A percentile compares a stretch with the other conserved stretches of the same genome.
Evolutionary conservation across 2,329 filamentous ascomycete genomes (phyloP).

Genomic region (Fusarium verrucosum): DNA sequence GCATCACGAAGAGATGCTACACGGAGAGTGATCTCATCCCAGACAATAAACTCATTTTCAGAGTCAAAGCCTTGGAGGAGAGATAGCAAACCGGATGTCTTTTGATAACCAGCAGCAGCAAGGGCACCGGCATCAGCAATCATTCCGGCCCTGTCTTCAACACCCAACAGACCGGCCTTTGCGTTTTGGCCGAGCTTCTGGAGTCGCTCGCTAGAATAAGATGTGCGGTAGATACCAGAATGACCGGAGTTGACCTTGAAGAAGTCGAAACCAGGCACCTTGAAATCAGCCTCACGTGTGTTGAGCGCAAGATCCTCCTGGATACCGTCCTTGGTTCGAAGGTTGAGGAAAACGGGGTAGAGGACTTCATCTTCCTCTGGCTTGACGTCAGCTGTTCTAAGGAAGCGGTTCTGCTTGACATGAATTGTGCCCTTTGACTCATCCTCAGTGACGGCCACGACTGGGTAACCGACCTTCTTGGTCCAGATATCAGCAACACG

Average conservation of each 20-base stretch:
- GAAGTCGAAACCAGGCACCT: constrained; percentile 82
- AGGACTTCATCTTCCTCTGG: constrained; percentile 89
- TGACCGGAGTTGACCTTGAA: constrained; percentile 98
- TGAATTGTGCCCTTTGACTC: constrained; percentile 76
- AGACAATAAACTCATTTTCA: constrained; percentile 91
- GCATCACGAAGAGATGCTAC: constrained; percentile 81
- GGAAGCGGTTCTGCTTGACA: constrained; percentile 93
- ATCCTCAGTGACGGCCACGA: constrained; percentile 79
- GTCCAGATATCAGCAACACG: constrained; percentile 97
- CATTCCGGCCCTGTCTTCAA: constrained; percentile 94
- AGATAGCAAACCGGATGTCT: constrained; percentile 87
- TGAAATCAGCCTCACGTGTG: constrained; percentile 76
- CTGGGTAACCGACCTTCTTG: constrained; percentile 93
- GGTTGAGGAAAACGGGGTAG: constrained; percentile 88
- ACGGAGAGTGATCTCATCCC: constrained; percentile 88
- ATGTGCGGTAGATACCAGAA: constrained; percentile 90
- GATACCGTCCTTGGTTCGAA: constrained; percentile 85
- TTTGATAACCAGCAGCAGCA: constrained; percentile 89
- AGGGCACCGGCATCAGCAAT: constrained; percentile 91
- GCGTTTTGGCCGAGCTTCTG: constrained; percentile 89
- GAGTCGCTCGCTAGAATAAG: constrained; percentile 83
- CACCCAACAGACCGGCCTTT: constrained; percentile 73
- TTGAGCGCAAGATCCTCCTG: constrained; percentile 74
- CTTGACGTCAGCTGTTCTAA: constrained; percentile 91
- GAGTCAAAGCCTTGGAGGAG: constrained; percentile 84